Evolutionary conservation across 2,329 filamentous ascomycete genomes (phyloP).

Genomic region (Coleophoma cylindrospora): DNA sequence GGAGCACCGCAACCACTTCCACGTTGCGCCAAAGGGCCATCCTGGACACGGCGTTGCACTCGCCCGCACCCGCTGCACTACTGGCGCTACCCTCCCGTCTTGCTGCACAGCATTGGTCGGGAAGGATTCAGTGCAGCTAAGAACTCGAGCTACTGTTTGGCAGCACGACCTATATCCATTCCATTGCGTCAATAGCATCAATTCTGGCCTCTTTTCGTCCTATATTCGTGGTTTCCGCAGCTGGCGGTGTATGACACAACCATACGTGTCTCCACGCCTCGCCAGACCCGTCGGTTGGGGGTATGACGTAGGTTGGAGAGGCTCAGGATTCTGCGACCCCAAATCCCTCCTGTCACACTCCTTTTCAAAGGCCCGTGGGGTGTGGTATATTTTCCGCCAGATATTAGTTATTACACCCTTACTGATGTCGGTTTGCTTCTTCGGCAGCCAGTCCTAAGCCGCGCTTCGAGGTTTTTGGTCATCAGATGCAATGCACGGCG

Average conservation of each 20-base stretch:
- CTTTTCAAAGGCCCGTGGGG: neutral
- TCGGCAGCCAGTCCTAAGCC: neutral
- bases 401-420: neutral
- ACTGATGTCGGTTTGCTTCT: neutral
- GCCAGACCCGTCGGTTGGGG: neutral
- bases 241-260: constrained; percentile 1
- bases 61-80: neutral
- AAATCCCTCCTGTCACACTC: too few relatives aligned
- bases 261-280: neutral
- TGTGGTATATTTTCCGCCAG: neutral
- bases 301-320: neutral
- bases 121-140: too few relatives aligned
- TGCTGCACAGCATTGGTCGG: constrained; percentile 1
- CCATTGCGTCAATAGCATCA: neutral
- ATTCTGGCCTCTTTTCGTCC: neutral
- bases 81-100: neutral
- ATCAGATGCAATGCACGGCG: constrained; percentile 1
- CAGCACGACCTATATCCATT: neutral
- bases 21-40: neutral
- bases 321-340: too few relatives aligned
- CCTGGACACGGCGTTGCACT: neutral
- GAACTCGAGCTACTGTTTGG: neutral
- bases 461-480: neutral
- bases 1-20: neutral
- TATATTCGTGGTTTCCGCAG: neutral